phyloP scores from a whole-genome alignment of 192 early-diverging fungal species.

The Glomus cerebriforme region DNA sequence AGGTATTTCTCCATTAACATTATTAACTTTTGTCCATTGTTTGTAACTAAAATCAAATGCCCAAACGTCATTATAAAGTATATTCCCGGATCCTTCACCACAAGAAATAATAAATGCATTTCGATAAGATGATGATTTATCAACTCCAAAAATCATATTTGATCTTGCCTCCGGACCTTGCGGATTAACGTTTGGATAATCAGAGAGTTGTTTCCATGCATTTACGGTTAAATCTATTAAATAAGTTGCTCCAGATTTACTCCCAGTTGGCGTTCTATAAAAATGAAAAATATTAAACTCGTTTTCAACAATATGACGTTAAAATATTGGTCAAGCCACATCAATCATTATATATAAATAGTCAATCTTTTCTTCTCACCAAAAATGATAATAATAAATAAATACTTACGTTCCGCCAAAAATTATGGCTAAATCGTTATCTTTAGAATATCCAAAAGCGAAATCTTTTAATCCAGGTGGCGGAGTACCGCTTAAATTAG shows the following conservation, averaged over 20 bases:
- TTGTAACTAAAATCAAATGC: constrained; percentile 18
- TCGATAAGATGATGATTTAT: constrained; percentile 8
- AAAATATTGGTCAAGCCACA: not conserved
- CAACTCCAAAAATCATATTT: constrained; percentile 19
- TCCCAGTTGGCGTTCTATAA: not conserved
- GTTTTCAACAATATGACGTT: not conserved
- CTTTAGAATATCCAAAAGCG: constrained; percentile 8
- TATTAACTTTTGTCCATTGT: constrained; percentile 2
- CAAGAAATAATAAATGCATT: constrained; percentile 2
- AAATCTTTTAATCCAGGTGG: constrained; percentile 14
- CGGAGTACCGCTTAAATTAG: not conserved
- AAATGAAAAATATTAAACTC: not conserved
- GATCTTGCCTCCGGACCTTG: not conserved
- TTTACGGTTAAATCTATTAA: constrained; percentile 8
- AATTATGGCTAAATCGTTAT: not conserved
- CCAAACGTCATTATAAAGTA: constrained; percentile 19
- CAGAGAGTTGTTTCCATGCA: not conserved
- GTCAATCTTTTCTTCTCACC: not conserved
- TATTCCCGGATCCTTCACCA: not conserved
- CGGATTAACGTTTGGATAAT: not conserved
- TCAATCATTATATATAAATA: not conserved
- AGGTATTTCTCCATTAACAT: not conserved
- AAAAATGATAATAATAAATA: not conserved
- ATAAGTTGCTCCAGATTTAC: constrained; percentile 3
- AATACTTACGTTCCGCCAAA: constrained; percentile 26